Base-by-base conservation (phyloP, 192 early-diverging fungal genomes). In the Dissophora ornata region DNA sequence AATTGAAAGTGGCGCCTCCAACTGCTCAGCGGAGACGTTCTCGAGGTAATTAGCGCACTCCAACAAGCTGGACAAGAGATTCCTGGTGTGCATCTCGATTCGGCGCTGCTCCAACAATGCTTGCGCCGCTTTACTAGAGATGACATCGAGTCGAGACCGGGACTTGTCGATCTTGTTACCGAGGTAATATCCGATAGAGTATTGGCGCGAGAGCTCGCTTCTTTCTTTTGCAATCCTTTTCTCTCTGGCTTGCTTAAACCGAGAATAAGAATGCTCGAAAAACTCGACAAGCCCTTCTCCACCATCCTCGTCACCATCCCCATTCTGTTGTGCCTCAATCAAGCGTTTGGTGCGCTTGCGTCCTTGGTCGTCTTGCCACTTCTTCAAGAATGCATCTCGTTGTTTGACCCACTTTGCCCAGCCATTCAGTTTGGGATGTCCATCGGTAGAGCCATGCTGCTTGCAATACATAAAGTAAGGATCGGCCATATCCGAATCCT, bases 401-500 rank as follows among this genome's bases (percentile, higher is more conserved):
- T 71, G 64, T 28, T 62, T 69, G 12, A 79, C 66, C 83, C 83
- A 85, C 36, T 73, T 80, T 18, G 75, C 80, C 80, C 80, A 82
- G 0, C 64, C 69, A 46, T 85, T 85, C 3, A 85, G 53, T 33
- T 67, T 62, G 24, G 68, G 29, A 21, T 77, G 73, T 1, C 73
- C 73, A 50, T 80, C 79, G 4, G 69, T 47, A 4, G 81, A 63
- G 19, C 83, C 65, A 52, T 85, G 83, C 19, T 79, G 61, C 40
- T 69, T 70, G 59, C 83, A 85, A 55, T 82, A 82, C 62, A 75
- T 71, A 59, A 85, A 85, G 62, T 85, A 85, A 9, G 84, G 84
- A 38, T 85, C 79, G 2, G 84, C 79, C 63, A 85, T 81, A 3
- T 83, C 69, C 18, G 73, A 64, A 22, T 85, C 81, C 28, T 85